Evolutionary conservation across 139 green algal species (phyloP), one percentile per base, ranked within the genome.

Genomic region (Chlamydomonas sphaeroides): DNA sequence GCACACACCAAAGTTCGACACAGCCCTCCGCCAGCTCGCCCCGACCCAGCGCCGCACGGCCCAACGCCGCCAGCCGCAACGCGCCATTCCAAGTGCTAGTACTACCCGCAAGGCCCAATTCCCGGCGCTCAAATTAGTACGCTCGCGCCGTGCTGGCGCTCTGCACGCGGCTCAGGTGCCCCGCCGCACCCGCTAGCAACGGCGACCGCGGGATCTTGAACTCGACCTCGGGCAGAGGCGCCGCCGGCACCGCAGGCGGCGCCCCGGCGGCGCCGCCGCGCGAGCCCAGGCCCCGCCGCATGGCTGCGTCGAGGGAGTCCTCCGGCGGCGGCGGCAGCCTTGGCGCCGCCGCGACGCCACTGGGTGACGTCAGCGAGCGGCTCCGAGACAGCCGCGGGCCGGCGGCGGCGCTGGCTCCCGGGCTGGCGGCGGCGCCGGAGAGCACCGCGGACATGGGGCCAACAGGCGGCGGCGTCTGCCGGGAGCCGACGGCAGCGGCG

Each of bases 161-260:
- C 45, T 53, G 45, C 11, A 53, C 14, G 45, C 45, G 45, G 14
- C 11, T 14, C 14, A 53, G 45, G 45, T 53, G 45, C 45, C 45
- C 45, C 10, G 45, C 45, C 11, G 11, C 45, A 0, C 57, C 75
- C 42, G 75, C 61, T 39, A 82, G 62, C 42, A 82, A 28, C n/a
- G 75, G 75, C 20, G 61, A 72, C 41, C 61, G 75, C 20, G 75
- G 75, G 21, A 82, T 80, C 26, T 59, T n/a, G 38, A 80, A 80
- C 17, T 26, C 62, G 20, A 39, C 10, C 62, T n/a, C 62, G 62
- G 20, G 32, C 62, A 5, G 17, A 17, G 17, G 62, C 62, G 14
- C 6, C 17, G 5, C n/a, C 8, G 59, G 25, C 28, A n/a, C 32
- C 49, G 70, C 42, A 6, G 20, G 18, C 49, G 18, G 42, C 35